phyloP scores from a whole-genome alignment of 2,329 filamentous ascomycete species.

The Immersiporthe knoxdaviesiana region DNA sequence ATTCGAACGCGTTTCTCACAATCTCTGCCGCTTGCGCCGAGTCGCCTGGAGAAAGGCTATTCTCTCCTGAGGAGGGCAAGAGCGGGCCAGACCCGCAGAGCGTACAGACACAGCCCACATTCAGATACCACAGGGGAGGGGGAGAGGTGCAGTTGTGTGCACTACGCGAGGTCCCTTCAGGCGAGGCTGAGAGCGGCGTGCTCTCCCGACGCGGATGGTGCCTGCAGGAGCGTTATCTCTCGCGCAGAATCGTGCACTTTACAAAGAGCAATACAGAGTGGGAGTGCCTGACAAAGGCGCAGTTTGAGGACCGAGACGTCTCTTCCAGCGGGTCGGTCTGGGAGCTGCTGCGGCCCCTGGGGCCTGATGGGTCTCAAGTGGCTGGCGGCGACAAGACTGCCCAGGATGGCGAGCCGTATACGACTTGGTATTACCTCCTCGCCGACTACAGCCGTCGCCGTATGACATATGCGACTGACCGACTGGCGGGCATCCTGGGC shows the following conservation, averaged over 20 bases:
- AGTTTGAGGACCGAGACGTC: background rate
- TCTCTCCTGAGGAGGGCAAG: background rate
- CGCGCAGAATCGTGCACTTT: slow-evolving; percentile 1
- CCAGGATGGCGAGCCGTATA: background rate
- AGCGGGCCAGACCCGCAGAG: too few relatives aligned
- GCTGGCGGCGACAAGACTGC: background rate
- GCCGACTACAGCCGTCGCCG: background rate
- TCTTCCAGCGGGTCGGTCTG: background rate
- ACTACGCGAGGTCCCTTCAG: background rate
- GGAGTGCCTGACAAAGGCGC: slow-evolving; percentile 7
- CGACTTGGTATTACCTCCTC: background rate
- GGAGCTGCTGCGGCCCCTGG: slow-evolving; percentile 2
- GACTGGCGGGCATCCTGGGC: background rate
- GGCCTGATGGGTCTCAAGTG: background rate
- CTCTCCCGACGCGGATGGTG: slow-evolving; percentile 1
- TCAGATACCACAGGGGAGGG: background rate
- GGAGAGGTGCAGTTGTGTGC: background rate
- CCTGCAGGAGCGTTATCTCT: slow-evolving; percentile 8
- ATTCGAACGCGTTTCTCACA: background rate
- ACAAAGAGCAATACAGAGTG: background rate
- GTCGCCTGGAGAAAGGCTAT: slow-evolving; percentile 3
- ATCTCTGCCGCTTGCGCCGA: background rate
- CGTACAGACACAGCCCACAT: background rate
- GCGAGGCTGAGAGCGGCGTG: background rate
- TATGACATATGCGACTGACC: background rate